These are phyloP conservation scores for Mycena rosella DNA, from an alignment of 768 basidiomycete genomes.

Conservation along the genomic window DNA sequence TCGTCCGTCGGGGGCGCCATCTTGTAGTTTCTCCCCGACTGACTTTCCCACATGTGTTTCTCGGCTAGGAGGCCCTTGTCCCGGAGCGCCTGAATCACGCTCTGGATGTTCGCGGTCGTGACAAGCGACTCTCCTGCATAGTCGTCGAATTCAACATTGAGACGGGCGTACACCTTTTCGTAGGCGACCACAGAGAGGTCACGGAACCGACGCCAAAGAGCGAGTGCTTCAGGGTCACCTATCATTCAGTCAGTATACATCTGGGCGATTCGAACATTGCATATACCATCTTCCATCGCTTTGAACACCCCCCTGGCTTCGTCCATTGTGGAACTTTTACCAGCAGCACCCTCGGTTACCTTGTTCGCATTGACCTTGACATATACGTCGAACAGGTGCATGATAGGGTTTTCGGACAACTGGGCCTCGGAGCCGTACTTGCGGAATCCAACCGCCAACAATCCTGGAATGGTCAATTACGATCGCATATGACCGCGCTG, in stretches of 20 bases:
- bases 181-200: constrained; percentile 15
- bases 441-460: constrained; percentile 55
- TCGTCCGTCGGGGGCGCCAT: constrained; percentile 4
- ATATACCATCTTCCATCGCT: neutral
- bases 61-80: neutral
- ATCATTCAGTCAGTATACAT: neutral
- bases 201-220: neutral
- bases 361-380: constrained; percentile 52
- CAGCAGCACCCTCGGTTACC: constrained; percentile 37
- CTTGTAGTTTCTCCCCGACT: neutral
- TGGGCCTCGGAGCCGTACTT: constrained; percentile 53
- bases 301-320: neutral
- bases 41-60: constrained; percentile 6
- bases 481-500: neutral
- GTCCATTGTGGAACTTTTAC: neutral
- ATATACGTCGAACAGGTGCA: constrained; percentile 57
- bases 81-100: neutral
- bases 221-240: constrained; percentile 7
- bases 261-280: neutral
- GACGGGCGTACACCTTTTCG: constrained; percentile 21
- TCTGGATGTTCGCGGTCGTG: constrained; percentile 2
- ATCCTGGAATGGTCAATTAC: constrained; percentile 31
- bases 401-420: constrained; percentile 52
- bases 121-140: constrained; percentile 11
- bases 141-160: constrained; percentile 14